Evolutionary conservation across 139 green algal species (phyloP), one percentile per base, ranked within the genome.

Genomic region (Tetraselmis chui): DNA sequence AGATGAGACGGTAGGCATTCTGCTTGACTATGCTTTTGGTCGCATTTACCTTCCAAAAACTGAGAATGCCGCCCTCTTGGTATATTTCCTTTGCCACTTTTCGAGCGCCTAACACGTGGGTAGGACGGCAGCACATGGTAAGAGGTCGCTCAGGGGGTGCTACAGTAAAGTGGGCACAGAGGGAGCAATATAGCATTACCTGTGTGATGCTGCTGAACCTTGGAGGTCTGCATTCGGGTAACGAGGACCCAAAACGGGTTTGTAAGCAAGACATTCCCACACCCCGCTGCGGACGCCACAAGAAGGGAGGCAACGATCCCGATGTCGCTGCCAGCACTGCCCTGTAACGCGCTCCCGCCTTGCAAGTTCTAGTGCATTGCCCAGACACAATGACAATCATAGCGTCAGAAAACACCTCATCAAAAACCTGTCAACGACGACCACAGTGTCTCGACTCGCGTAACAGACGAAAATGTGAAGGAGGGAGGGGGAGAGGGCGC

Each of bases 161-260:
- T 81, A 28, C 83, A 87, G 83, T 88, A 81, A 23, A 1, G 0
- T 23, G n/a, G n/a, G n/a, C n/a, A n/a, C n/a, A n/a, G n/a, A n/a
- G n/a, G n/a, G n/a, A n/a, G n/a, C n/a, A n/a, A n/a, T n/a, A n/a
- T n/a, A n/a, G n/a, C n/a, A n/a, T 75, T 31, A 26, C 59, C 80
- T 28, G 28, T 84, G 29, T 75, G 59, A n/a, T 26, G 27, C 29
- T 75, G 77, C 30, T 79, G 75, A 0, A 32, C 25, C 58, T 67
- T n/a, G 32, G 29, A 79, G 79, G 90, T 88, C 86, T 98, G 94
- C 93, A 98, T 94, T 79, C 92, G 89, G 0, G 93, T 97, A 18
- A 94, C 91, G 27, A 98, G 83, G 80, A 97, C 88, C 95, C 95
- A 98, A 59, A 98, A 95, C 1, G 95, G 96, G 82, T 94, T 97